Evolutionary conservation across 352 stramenopile species (phyloP), one percentile per base, ranked within the genome.

Genomic region (Phytophthora chlamydospora): DNA sequence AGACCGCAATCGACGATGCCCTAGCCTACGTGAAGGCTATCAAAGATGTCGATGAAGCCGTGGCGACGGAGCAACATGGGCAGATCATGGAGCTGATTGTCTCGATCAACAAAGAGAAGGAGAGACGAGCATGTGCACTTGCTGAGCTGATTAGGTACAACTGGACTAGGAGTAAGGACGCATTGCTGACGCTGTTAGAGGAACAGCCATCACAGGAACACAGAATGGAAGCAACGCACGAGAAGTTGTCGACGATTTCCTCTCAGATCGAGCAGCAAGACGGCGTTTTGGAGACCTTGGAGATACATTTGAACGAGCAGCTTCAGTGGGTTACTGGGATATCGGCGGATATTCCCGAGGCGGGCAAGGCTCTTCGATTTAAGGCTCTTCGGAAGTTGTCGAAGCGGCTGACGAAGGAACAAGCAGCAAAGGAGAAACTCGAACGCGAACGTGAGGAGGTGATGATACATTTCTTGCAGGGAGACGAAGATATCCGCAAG

Each of bases 51-150:
- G 60, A 68, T 68, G 36, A 58, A 52, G 44, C 44, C 14, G 19
- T 34, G 17, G 61, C 54, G 6, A 51, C 24, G 27, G 61, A 69
- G 35, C 61, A 69, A 4, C 61, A 69, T 40, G 45, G 29, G 13
- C 61, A 69, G 12, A 38, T 69, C 21, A 69, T 65, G 61, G 61
- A 69, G 61, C 54, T 69, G 8, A 27, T 60, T 13, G 61, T 65
- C 19, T 69, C 55, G 5, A 69, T 69, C 21, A 69, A 69, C 27
- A 54, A 58, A 14, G 54, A 64, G 16, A 65, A 66, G 21, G 27
- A 69, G 14, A 66, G 32, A 3, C 61, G 61, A 45, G 35, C 33
- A 31, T 35, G 10, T n/a, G 55, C 61, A 17, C 33, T 69, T n/a
- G 54, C 61, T 43, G 55, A 29, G 9, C 46, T 68, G 36, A 68